Percentiles rank a stretch among this genome's conserved stretches.
Evolutionary conservation across 345 rosid genomes (phyloP).

Genomic region (Abelmoschus esculentus): DNA sequence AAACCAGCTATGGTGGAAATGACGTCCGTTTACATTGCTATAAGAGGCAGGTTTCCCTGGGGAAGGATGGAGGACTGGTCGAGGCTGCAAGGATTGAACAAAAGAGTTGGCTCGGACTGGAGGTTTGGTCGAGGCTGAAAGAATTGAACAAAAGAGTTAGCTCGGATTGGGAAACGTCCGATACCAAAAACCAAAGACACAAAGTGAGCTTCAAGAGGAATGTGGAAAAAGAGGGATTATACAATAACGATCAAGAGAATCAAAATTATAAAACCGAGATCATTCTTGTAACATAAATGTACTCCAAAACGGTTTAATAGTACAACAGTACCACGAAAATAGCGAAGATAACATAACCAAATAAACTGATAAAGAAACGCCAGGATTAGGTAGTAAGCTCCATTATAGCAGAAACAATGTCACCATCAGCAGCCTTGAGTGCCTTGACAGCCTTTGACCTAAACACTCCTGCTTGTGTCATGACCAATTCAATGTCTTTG

Average conservation of each 20-base stretch:
- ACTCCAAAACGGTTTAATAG: not conserved
- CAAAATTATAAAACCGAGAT: not conserved
- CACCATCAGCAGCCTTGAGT: conserved; percentile 66
- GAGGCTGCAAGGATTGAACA: conserved; percentile 19
- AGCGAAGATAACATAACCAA: not conserved
- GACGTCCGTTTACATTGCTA: conserved; percentile 56
- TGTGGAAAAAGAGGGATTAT: conserved; percentile 62
- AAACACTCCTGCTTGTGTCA: conserved; percentile 29
- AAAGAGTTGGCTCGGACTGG: conserved; percentile 16
- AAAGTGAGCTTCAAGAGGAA: conserved; percentile 45
- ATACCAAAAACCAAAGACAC: conserved; percentile 4
- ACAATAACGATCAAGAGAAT: no score
- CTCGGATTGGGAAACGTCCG: not conserved
- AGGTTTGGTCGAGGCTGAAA: conserved; percentile 65
- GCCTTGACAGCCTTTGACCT: conserved; percentile 66
- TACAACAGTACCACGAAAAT: not conserved
- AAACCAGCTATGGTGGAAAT: conserved; percentile 17
- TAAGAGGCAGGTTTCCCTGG: conserved; percentile 62
- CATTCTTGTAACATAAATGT: not conserved
- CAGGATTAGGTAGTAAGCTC: conserved; percentile 54
- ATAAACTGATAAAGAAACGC: not conserved
- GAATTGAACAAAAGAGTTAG: conserved; percentile 9
- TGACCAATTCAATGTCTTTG: not conserved
- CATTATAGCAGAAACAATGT: conserved; percentile 83
- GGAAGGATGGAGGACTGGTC: conserved; percentile 78